Evolutionary conservation across 345 rosid genomes (phyloP).

Genomic region (Sonneratia caseolaris): DNA sequence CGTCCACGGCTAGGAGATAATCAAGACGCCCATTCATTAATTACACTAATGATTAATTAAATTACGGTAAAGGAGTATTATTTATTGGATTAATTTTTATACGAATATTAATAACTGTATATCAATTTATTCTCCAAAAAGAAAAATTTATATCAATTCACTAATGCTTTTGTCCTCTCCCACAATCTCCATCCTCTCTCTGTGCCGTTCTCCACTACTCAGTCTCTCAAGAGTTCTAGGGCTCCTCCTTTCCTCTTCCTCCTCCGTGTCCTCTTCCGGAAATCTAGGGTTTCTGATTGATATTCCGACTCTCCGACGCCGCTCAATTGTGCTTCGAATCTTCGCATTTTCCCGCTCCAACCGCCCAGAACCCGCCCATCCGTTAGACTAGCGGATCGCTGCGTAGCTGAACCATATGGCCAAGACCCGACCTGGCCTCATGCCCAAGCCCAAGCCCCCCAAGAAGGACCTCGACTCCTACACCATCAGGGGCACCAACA

Average conservation of each 20-base stretch:
- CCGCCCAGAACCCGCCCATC: no score
- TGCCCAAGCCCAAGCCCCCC: slow-evolving; percentile 18
- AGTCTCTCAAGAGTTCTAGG: slow-evolving; percentile 1
- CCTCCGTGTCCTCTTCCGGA: slow-evolving; percentile 7
- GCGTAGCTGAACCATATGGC: slow-evolving; percentile 40
- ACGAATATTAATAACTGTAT: no score
- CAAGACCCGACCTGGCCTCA: slow-evolving; percentile 57
- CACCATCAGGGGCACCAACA: slow-evolving; percentile 22
- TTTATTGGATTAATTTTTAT: no score
- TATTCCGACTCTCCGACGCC: slow-evolving; percentile 8
- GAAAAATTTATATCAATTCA: no score
- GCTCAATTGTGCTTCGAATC: background rate
- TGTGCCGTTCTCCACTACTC: background rate
- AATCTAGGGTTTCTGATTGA: slow-evolving; percentile 27
- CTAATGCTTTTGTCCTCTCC: background rate
- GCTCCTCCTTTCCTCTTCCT: background rate
- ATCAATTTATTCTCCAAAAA: no score
- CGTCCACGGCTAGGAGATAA: no score
- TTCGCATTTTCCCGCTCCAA: background rate
- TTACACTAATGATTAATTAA: no score
- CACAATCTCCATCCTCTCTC: background rate
- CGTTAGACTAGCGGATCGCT: background rate
- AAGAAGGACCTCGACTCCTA: slow-evolving; percentile 18
- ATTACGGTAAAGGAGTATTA: no score
- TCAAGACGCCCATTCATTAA: no score